Evolutionary conservation across 2,329 filamentous ascomycete species (phyloP).

Genomic region (Clonostachys solani): DNA sequence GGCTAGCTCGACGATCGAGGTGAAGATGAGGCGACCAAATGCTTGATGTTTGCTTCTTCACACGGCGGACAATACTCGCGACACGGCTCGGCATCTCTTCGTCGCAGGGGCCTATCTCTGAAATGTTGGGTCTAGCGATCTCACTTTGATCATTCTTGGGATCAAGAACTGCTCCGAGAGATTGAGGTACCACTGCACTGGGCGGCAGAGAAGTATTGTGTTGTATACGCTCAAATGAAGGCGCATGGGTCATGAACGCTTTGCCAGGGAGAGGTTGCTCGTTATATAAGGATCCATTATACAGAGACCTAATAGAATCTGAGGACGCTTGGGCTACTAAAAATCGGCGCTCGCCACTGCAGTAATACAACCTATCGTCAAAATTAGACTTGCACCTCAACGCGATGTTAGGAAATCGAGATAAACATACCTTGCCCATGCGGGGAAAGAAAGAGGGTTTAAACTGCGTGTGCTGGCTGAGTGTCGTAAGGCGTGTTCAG

Average conservation of each 20-base stretch:
- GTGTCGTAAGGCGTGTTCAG: constrained; percentile 48
- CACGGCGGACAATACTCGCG: constrained; percentile 15
- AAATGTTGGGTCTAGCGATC: too few species aligned
- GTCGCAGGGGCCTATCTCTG: background rate
- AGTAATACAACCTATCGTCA: constrained; percentile 56
- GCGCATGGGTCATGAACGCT: too few species aligned
- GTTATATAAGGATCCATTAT: constrained; percentile 23
- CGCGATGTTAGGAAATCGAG: too few species aligned
- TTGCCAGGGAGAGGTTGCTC: constrained; percentile 28
- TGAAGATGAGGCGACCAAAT: constrained; percentile 73
- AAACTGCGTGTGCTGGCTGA: constrained; percentile 46
- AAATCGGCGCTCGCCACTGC: constrained; percentile 55
- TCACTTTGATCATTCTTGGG: too few species aligned
- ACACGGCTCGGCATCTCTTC: constrained; percentile 11
- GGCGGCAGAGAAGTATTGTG: too few species aligned
- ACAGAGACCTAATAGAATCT: constrained; percentile 40
- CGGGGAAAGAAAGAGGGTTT: constrained; percentile 38
- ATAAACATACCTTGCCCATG: constrained; percentile 39
- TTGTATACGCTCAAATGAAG: too few species aligned
- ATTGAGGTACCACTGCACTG: background rate
- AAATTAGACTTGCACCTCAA: too few species aligned
- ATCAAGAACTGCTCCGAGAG: too few species aligned
- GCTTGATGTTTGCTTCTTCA: constrained; percentile 49
- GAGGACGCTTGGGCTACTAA: constrained; percentile 39
- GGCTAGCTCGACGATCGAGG: constrained; percentile 54